Base-by-base conservation (phyloP, 2,329 filamentous ascomycete species). In the Ophiostoma montium region DNA sequence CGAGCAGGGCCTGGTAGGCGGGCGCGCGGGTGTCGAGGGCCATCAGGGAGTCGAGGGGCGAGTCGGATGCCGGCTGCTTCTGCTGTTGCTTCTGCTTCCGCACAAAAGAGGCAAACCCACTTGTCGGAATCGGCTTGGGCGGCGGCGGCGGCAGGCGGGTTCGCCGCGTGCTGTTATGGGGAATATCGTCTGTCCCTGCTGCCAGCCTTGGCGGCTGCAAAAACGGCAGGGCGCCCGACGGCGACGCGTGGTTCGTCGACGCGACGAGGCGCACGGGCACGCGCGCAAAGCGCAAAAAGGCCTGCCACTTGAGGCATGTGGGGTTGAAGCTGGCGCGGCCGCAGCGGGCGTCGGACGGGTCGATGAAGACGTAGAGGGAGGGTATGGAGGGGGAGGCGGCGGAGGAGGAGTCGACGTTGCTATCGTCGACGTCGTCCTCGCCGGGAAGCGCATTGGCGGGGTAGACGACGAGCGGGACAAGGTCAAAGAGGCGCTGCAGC, bases 261-360 rank as follows among this genome's bases (percentile, higher is more conserved):
- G 86, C 67, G 7, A 78, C 69, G 47, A 82, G 69, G 48, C 70
- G 70, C 62, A 89, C 83, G 5, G 78, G 66, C 51, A 95, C 70
- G 36, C 75, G 75, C 46, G 80, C 75, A 58, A 95, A 86, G 58
- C 78, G 85, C 53, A 98, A 74, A 64, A 87, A 92, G 30, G 88
- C 87, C 84, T 96, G 92, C 88, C 88, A 96, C 70, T 90, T 95
- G 60, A 96, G 71, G 69, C 92, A 98, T 51, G 81, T 79, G 11
- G 92, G 92, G 62, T 96, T 96, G 67, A 84, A 94, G 55, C 86
- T 94, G 23, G 88, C 84, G 30, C 70, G 67, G 5, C 79, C 80
- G 35, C 61, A 61, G 50, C 64, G 63, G 32, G 80, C 83, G 58
- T 78, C 82, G n/a, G 73, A 67, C 1, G 76, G 68, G 13, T 74